phyloP scores from a whole-genome alignment of 768 basidiomycete species.

The Russula foetens region DNA sequence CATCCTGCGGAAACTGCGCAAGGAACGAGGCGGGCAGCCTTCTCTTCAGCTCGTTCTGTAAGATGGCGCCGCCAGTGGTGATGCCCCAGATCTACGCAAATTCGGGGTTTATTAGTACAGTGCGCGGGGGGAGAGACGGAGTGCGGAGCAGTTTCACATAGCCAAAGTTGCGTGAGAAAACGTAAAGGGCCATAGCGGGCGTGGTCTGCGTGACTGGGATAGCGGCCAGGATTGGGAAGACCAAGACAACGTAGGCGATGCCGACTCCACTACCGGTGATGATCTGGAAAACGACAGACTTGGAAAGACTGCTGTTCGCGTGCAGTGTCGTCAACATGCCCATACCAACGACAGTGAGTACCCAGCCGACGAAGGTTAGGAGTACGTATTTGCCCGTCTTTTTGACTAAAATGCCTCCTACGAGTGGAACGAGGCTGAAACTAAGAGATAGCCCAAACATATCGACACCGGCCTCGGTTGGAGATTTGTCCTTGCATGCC shows the following conservation, averaged over 20 bases:
- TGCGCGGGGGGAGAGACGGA: too few relatives aligned
- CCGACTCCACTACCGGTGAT: conserved; percentile 29
- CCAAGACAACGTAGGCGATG: conserved; percentile 23
- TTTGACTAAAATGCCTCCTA: conserved; percentile 32
- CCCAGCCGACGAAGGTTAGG: conserved; percentile 33
- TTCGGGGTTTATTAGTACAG: too few relatives aligned
- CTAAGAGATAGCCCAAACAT: conserved; percentile 31
- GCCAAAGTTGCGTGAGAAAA: conserved; percentile 23
- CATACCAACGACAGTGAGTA: conserved; percentile 28
- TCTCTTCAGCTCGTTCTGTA: conserved; percentile 31
- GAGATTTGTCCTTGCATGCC: conserved; percentile 31
- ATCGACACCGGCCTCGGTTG: conserved; percentile 31
- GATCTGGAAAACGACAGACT: conserved; percentile 22
- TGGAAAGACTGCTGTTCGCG: conserved; percentile 16
- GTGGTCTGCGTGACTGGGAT: conserved; percentile 27
- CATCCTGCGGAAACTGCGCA: conserved; percentile 20
- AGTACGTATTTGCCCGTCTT: conserved; percentile 31
- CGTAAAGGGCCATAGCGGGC: conserved; percentile 28
- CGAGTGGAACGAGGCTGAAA: conserved; percentile 33
- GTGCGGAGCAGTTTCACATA: too few relatives aligned
- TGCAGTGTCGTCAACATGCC: conserved; percentile 30
- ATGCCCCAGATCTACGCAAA: conserved; percentile 33
- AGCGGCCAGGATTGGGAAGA: conserved; percentile 33
- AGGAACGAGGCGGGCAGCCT: conserved; percentile 27
- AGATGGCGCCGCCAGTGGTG: conserved; percentile 29